Evolutionary conservation across 2,329 filamentous ascomycete genomes (phyloP).

Genomic region (Dothideomycetes sp.): DNA sequence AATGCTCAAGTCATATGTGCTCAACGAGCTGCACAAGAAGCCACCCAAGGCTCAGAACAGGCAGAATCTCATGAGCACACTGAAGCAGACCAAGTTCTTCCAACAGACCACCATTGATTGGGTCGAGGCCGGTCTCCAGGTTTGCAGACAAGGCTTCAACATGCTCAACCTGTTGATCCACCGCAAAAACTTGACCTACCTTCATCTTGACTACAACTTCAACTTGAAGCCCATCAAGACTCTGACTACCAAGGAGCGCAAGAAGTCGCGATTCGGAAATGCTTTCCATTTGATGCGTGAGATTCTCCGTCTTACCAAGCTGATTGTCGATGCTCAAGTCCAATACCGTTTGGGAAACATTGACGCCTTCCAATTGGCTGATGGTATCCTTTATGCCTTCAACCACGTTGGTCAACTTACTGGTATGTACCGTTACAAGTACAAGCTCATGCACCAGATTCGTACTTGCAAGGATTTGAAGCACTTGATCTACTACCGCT

Average conservation of each 20-base stretch:
- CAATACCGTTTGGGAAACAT: slow-evolving; percentile 97
- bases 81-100: slow-evolving; percentile 98
- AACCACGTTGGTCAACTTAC: slow-evolving; percentile 98
- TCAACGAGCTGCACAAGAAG: slow-evolving; percentile 95
- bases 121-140: slow-evolving; percentile 97
- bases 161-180: slow-evolving; percentile 98
- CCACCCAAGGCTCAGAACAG: slow-evolving; percentile 92
- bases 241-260: slow-evolving; percentile 94
- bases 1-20: slow-evolving; percentile 85
- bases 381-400: slow-evolving; percentile 98
- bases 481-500: slow-evolving; percentile 97
- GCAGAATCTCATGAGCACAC: slow-evolving; percentile 76
- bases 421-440: slow-evolving; percentile 99
- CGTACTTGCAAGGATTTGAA: slow-evolving; percentile 98
- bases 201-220: slow-evolving; percentile 99
- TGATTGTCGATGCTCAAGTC: slow-evolving; percentile 97
- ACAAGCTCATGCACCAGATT: slow-evolving; percentile 99
- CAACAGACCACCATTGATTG: slow-evolving; percentile 98
- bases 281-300: slow-evolving; percentile 99
- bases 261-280: slow-evolving; percentile 98
- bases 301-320: slow-evolving; percentile 87
- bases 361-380: slow-evolving; percentile 94
- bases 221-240: slow-evolving; percentile 99
- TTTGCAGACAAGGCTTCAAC: slow-evolving; percentile 97
- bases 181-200: slow-evolving; percentile 94